Percentiles rank a stretch among this genome's conserved stretches.
Evolutionary conservation across 768 basidiomycete species (phyloP).

Genomic region (Kondoa subrosea): DNA sequence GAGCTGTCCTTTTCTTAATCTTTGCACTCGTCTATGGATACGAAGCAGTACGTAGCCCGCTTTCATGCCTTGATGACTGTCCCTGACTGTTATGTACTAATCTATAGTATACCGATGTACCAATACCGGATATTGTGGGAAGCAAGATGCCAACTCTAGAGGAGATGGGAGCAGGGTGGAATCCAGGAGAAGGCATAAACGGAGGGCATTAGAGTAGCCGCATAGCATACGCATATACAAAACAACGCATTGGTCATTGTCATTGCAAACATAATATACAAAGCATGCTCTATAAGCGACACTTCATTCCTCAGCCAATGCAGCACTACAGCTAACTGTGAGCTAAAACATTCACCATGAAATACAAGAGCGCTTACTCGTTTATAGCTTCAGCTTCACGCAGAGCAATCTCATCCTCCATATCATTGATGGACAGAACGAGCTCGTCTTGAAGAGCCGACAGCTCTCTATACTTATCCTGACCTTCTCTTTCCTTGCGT

Average conservation of each 20-base stretch:
- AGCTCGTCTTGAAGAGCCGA: conserved; percentile 33
- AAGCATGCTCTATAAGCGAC: neutral
- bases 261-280: neutral
- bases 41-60: conserved; percentile 16
- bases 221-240: neutral
- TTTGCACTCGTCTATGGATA: conserved; percentile 41
- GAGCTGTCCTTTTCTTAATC: conserved; percentile 62
- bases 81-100: too few species aligned
- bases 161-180: neutral
- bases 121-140: neutral
- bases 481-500: conserved; percentile 56
- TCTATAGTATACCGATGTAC: neutral
- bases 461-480: conserved; percentile 69
- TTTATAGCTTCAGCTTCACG: conserved; percentile 18
- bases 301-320: neutral
- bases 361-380: neutral
- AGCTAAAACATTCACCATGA: neutral
- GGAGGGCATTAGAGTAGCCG: too few species aligned
- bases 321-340: conserved; percentile 6
- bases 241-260: neutral
- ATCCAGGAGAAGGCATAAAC: neutral
- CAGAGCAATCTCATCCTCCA: conserved; percentile 19
- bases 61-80: too few species aligned
- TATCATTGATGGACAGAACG: conserved; percentile 17
- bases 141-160: neutral